Conservation (phyloP, 148 eudicot species). For the Rhododendron griersonianum region DNA sequence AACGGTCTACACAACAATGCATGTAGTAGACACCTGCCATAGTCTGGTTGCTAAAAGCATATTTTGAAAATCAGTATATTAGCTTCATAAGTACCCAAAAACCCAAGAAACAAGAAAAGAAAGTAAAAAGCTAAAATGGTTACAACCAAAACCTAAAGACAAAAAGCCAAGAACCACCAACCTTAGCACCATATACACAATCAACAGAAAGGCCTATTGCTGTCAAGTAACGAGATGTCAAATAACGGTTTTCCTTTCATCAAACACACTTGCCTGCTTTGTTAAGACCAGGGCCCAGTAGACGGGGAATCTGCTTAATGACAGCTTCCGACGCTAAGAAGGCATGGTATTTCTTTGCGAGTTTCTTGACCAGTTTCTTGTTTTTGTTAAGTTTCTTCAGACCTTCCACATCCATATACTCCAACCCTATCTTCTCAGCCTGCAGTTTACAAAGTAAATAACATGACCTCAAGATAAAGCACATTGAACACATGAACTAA, state of each 20-base stretch:
- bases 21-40: too few relatives aligned
- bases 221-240: not conserved
- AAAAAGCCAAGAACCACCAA: not conserved
- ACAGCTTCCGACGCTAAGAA: conserved; percentile 81
- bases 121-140: not conserved
- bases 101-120: not conserved
- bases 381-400: conserved; percentile 81
- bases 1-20: too few relatives aligned
- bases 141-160: not conserved
- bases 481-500: not conserved
- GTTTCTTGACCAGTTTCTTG: conserved; percentile 79
- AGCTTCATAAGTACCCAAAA: not conserved
- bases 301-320: conserved; percentile 88
- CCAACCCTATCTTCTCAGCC: conserved; percentile 72
- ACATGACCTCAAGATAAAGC: not conserved
- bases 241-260: not conserved
- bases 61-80: too few relatives aligned
- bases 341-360: conserved; percentile 81
- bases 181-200: not conserved
- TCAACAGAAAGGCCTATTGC: not conserved
- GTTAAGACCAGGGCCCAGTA: conserved; percentile 81
- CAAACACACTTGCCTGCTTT: conserved; percentile 59
- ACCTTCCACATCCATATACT: conserved; percentile 82
- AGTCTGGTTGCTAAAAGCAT: not conserved
- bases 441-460: conserved; percentile 17